Evolutionary conservation across 495 filamentous ascomycete genomes (phyloP).

Genomic region (Aspergillus campestris): DNA sequence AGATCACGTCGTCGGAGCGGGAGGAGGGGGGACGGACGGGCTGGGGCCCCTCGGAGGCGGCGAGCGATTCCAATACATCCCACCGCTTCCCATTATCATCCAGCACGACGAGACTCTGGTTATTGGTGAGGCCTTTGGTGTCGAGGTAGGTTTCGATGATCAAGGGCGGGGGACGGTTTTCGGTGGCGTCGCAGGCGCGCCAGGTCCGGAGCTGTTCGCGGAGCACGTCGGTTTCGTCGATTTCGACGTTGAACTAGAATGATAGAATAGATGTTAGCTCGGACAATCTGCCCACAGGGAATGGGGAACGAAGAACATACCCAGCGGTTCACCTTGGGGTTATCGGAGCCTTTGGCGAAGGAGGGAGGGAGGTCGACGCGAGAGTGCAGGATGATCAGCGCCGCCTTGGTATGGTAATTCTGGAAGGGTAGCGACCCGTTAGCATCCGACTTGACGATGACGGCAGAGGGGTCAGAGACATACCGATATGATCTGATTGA

Average conservation of each 20-base stretch:
- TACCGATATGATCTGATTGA: conserved; percentile 90
- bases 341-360: conserved; percentile 47
- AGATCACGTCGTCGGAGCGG: conserved; percentile 56
- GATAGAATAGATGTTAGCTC: conserved; percentile 6
- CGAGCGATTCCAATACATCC: conserved; percentile 81
- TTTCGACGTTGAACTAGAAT: conserved; percentile 80
- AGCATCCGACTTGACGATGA: not conserved
- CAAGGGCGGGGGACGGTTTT: conserved; percentile 73
- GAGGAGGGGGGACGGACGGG: conserved; percentile 21
- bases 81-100: conserved; percentile 86
- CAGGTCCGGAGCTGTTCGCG: conserved; percentile 71
- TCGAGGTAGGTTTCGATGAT: conserved; percentile 89
- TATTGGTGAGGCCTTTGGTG: conserved; percentile 67
- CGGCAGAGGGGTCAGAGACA: conserved; percentile 7
- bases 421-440: conserved; percentile 26
- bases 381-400: conserved; percentile 74
- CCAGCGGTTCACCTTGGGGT: conserved; percentile 79
- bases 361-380: conserved; percentile 61
- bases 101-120: conserved; percentile 76
- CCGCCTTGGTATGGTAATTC: conserved; percentile 89
- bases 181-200: conserved; percentile 66
- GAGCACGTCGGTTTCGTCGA: conserved; percentile 84
- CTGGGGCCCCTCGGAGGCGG: conserved; percentile 41
- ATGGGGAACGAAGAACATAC: conserved; percentile 49
- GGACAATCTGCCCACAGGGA: no score